Conservation (phyloP, 176 grass and related monocot genomes). For the Phoenix roebelenii region DNA sequence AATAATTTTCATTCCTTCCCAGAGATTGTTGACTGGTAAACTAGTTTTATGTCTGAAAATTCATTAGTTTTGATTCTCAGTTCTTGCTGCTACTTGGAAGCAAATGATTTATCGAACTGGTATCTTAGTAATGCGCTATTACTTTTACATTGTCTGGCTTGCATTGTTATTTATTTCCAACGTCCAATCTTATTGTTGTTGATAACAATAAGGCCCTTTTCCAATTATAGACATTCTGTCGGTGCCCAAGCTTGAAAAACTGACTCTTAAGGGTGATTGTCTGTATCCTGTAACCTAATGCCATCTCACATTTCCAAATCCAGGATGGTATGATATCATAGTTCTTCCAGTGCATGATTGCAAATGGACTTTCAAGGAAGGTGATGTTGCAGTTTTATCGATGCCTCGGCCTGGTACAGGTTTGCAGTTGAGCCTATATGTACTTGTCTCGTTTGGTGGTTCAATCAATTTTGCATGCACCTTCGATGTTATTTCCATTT, state of each 20-base stretch:
- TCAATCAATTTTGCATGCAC: too few relatives aligned
- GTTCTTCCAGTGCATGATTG: slow-evolving; percentile 67
- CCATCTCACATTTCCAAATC: slow-evolving; percentile 21
- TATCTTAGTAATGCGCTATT: neutral
- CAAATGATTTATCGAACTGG: neutral
- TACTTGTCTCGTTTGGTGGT: neutral
- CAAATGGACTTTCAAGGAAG: slow-evolving; percentile 99
- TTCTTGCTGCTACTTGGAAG: neutral
- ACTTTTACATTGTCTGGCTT: neutral
- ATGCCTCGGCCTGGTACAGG: slow-evolving; percentile 74
- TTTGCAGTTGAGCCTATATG: slow-evolving; percentile 5
- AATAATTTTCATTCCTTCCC: slow-evolving; percentile 9
- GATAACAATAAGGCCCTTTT: neutral
- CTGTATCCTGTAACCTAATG: neutral
- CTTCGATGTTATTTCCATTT: too few relatives aligned
- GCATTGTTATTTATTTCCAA: neutral
- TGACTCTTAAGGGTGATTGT: neutral
- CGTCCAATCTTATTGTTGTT: too few relatives aligned
- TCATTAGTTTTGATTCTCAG: slow-evolving; percentile 3
- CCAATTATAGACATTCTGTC: neutral
- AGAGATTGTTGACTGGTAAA: slow-evolving; percentile 14
- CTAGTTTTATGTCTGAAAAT: slow-evolving; percentile 8
- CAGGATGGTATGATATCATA: slow-evolving; percentile 95
- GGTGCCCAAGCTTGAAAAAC: too few relatives aligned
- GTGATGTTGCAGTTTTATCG: slow-evolving; percentile 85